These are phyloP conservation scores for Mortierella sp. DNA, from an alignment of 371 early-diverging fungal genomes.

Conservation along the genomic window DNA sequence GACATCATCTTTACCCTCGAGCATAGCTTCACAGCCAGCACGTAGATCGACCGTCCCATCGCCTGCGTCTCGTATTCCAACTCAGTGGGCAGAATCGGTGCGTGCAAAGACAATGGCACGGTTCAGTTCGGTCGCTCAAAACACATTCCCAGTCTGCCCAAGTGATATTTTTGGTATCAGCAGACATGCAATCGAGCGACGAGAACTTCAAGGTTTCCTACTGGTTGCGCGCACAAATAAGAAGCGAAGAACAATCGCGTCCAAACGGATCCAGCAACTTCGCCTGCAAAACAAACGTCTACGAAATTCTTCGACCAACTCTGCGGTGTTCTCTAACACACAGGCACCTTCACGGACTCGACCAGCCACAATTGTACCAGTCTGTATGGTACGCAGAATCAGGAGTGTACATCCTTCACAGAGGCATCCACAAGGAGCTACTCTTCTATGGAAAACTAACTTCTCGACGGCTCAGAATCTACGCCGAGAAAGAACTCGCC, in stretches of 20 bases:
- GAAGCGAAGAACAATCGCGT: conserved; percentile 17
- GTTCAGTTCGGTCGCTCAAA: conserved; percentile 27
- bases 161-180: conserved; percentile 53
- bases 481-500: conserved; percentile 38
- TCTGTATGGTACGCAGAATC: background rate
- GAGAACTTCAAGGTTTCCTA: conserved; percentile 42
- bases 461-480: background rate
- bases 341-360: background rate
- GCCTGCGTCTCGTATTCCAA: background rate
- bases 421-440: background rate
- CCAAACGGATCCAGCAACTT: conserved; percentile 30
- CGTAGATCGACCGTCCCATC: background rate
- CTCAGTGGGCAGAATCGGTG: background rate
- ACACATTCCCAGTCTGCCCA: conserved; percentile 40
- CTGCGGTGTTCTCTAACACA: background rate
- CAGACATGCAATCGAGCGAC: conserved; percentile 43
- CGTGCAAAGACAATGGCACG: conserved; percentile 26
- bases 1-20: background rate
- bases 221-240: conserved; percentile 27
- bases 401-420: background rate
- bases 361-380: background rate
- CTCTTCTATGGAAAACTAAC: background rate
- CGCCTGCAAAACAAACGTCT: conserved; percentile 29
- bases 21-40: background rate
- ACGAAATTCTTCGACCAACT: conserved; percentile 10